These are phyloP conservation scores for Aspergillus hiratsukae DNA, from an alignment of 2,329 filamentous ascomycete species.

Conservation along the genomic window DNA sequence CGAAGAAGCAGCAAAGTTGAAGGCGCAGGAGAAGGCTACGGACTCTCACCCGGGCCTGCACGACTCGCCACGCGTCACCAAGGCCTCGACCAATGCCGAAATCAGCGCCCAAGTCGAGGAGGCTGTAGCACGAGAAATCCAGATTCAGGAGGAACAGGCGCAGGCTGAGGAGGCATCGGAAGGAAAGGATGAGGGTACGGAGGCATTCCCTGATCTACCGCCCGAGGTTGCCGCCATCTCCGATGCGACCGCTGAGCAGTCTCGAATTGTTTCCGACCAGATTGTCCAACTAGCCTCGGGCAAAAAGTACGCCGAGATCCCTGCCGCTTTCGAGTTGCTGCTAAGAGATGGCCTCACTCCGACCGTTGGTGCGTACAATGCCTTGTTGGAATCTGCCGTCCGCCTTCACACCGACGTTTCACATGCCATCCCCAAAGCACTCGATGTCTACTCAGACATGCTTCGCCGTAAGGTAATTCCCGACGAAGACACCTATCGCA, in stretches of 20 bases:
- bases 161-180: constrained; percentile 38
- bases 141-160: constrained; percentile 52
- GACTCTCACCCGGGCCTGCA: constrained; percentile 50
- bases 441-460: constrained; percentile 97
- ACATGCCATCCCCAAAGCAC: constrained; percentile 81
- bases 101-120: constrained; percentile 77
- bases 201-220: constrained; percentile 25
- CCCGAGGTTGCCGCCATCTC: constrained; percentile 38
- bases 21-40: constrained; percentile 20
- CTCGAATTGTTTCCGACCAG: constrained; percentile 70
- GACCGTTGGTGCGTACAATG: constrained; percentile 84
- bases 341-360: constrained; percentile 77
- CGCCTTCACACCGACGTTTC: constrained; percentile 73
- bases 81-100: constrained; percentile 46
- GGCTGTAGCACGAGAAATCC: constrained; percentile 73
- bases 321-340: constrained; percentile 85
- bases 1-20: constrained; percentile 33
- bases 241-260: constrained; percentile 54
- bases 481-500: constrained; percentile 81
- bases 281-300: constrained; percentile 68
- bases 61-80: constrained; percentile 58
- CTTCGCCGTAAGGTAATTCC: constrained; percentile 76
- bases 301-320: constrained; percentile 79
- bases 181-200: constrained; percentile 20
- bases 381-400: constrained; percentile 78